Evolutionary conservation across 345 rosid species (phyloP).

Genomic region (Hypericum perforatum): DNA sequence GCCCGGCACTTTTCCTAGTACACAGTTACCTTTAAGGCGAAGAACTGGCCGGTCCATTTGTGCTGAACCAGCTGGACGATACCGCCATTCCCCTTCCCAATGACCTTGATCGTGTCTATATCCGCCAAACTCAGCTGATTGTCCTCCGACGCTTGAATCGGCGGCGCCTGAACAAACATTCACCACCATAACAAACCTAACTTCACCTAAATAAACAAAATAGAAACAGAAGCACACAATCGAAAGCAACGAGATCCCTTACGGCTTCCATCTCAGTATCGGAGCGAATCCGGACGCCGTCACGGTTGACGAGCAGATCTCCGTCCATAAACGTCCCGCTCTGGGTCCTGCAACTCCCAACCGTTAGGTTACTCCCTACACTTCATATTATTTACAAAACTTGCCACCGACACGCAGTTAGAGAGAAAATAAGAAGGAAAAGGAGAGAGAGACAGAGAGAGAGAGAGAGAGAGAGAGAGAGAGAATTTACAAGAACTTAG

Average conservation of each 20-base stretch:
- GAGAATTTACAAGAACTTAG: slow-evolving; percentile 54
- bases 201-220: neutral
- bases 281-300: slow-evolving; percentile 76
- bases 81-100: slow-evolving; percentile 94
- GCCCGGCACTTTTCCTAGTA: slow-evolving; percentile 7
- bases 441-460: no score
- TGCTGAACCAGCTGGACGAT: slow-evolving; percentile 90
- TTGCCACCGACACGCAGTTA: neutral
- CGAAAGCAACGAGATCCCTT: slow-evolving; percentile 6
- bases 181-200: neutral
- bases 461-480: neutral
- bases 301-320: slow-evolving; percentile 85
- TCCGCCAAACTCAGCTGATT: slow-evolving; percentile 68
- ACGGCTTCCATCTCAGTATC: slow-evolving; percentile 53
- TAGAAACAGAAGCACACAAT: neutral
- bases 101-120: slow-evolving; percentile 60
- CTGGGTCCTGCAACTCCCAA: slow-evolving; percentile 37
- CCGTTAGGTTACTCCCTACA: slow-evolving; percentile 1
- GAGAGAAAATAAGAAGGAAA: neutral
- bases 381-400: neutral
- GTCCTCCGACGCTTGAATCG: slow-evolving; percentile 50
- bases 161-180: slow-evolving; percentile 43
- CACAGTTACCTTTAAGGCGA: slow-evolving; percentile 96
- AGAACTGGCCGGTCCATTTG: slow-evolving; percentile 86
- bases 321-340: slow-evolving; percentile 92